These are phyloP conservation scores for Ophiocordyceps camponoti-rufipedis DNA, from an alignment of 2,329 filamentous ascomycete genomes.

Conservation along the genomic window DNA sequence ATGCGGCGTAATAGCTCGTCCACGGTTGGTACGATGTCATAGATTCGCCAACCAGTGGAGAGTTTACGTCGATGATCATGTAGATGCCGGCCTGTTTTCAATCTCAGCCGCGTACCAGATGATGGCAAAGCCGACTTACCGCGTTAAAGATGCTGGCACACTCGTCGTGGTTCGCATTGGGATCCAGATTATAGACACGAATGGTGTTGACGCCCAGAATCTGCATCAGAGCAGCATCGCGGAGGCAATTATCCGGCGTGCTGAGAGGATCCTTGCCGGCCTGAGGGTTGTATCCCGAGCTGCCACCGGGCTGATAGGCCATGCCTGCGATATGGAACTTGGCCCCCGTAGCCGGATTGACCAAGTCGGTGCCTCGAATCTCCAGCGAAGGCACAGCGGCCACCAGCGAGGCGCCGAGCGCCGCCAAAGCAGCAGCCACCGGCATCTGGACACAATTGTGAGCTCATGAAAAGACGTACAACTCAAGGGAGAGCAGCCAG, in stretches of 20 bases:
- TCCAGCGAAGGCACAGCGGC: slow-evolving; percentile 38
- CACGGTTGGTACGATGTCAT: slow-evolving; percentile 36
- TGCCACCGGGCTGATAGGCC: slow-evolving; percentile 52
- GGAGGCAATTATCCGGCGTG: slow-evolving; percentile 36
- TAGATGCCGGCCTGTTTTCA: slow-evolving; percentile 39
- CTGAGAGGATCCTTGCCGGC: slow-evolving; percentile 40
- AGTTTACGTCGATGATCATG: slow-evolving; percentile 52
- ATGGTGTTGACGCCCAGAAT: slow-evolving; percentile 46
- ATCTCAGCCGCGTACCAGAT: slow-evolving; percentile 1
- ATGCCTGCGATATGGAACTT: slow-evolving; percentile 49
- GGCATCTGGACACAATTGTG: neutral
- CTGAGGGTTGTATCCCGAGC: slow-evolving; percentile 38
- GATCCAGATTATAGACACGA: slow-evolving; percentile 52
- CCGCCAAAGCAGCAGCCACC: slow-evolving; percentile 24
- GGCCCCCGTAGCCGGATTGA: slow-evolving; percentile 38
- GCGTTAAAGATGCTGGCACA: slow-evolving; percentile 52
- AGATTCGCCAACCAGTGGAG: slow-evolving; percentile 38
- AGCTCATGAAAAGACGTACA: neutral
- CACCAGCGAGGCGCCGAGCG: slow-evolving; percentile 32
- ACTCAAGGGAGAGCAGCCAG: neutral
- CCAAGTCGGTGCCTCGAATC: slow-evolving; percentile 37
- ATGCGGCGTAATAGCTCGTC: slow-evolving; percentile 38
- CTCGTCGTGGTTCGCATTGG: slow-evolving; percentile 45
- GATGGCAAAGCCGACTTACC: slow-evolving; percentile 10
- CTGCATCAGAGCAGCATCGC: slow-evolving; percentile 50